Percentiles rank a stretch among this genome's conserved stretches.
Conservation (phyloP, 2,329 filamentous ascomycete genomes). For the Phoma sp. region DNA sequence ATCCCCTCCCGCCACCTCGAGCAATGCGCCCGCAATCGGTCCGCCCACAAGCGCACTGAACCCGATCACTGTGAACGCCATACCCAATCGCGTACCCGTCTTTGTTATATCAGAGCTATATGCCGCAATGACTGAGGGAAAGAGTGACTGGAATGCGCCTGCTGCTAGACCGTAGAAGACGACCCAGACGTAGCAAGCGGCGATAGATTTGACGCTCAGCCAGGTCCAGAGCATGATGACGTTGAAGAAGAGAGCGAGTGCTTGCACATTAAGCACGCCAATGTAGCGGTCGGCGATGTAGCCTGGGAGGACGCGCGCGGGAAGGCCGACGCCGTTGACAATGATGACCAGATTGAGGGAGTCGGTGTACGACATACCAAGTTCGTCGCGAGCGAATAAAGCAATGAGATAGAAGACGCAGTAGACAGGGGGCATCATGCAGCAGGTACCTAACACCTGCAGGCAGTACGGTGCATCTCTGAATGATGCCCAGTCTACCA, state of each 20-base stretch:
- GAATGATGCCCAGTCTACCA: slow-evolving; percentile 65
- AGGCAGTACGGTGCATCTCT: slow-evolving; percentile 61
- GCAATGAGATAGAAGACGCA: slow-evolving; percentile 65
- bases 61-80: slow-evolving; percentile 58
- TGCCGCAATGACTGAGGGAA: slow-evolving; percentile 50
- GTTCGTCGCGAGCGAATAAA: slow-evolving; percentile 46
- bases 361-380: slow-evolving; percentile 56
- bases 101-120: slow-evolving; percentile 38
- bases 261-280: slow-evolving; percentile 67
- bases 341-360: slow-evolving; percentile 63
- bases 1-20: slow-evolving; percentile 48
- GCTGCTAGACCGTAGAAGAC: slow-evolving; percentile 68
- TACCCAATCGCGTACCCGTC: slow-evolving; percentile 57
- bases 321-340: slow-evolving; percentile 61
- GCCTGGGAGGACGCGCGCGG: slow-evolving; percentile 60
- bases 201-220: slow-evolving; percentile 60
- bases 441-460: slow-evolving; percentile 54
- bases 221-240: slow-evolving; percentile 59
- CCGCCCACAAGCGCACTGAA: slow-evolving; percentile 60
- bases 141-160: slow-evolving; percentile 46
- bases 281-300: slow-evolving; percentile 60
- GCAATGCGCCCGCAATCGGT: slow-evolving; percentile 59
- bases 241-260: slow-evolving; percentile 56
- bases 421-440: slow-evolving; percentile 60
- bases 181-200: slow-evolving; percentile 66